Evolutionary conservation across 129 eudicot genomes (phyloP).

Genomic region (Ambrosia trifida): DNA sequence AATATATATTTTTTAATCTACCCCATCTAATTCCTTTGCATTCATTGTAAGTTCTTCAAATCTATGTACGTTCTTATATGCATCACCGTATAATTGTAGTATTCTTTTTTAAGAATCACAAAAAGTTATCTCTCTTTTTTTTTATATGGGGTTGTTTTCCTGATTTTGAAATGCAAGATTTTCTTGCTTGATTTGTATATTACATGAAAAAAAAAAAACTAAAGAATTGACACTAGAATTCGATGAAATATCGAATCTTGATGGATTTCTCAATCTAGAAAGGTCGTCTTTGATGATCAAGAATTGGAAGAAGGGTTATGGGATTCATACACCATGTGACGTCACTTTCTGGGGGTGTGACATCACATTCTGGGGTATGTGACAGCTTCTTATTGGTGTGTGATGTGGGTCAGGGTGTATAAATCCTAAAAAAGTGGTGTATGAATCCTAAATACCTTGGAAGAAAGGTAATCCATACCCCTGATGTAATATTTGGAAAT

Average conservation of each 20-base stretch:
- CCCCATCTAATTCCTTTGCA: slow-evolving; percentile 2
- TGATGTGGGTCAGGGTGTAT: too few species aligned
- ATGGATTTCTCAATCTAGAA: background rate
- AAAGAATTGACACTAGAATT: background rate
- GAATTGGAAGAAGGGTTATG: background rate
- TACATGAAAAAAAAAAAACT: background rate
- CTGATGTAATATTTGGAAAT: too few species aligned
- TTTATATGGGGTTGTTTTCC: background rate
- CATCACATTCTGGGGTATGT: too few species aligned
- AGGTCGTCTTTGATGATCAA: slow-evolving; percentile 8
- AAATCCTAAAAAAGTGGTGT: too few species aligned
- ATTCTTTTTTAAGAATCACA: background rate
- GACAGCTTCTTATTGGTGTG: too few species aligned
- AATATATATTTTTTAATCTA: background rate
- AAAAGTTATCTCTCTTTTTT: background rate
- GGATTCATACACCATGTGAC: too few species aligned
- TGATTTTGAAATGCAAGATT: background rate
- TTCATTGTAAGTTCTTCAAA: slow-evolving; percentile 30
- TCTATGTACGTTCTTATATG: slow-evolving; percentile 5
- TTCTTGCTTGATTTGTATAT: background rate
- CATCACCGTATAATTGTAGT: background rate
- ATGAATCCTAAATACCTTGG: too few species aligned
- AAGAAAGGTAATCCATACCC: background rate
- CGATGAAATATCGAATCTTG: background rate
- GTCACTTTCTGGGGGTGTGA: too few species aligned